Base-by-base conservation (phyloP, 345 rosid species). In the Lagerstroemia speciosa region DNA sequence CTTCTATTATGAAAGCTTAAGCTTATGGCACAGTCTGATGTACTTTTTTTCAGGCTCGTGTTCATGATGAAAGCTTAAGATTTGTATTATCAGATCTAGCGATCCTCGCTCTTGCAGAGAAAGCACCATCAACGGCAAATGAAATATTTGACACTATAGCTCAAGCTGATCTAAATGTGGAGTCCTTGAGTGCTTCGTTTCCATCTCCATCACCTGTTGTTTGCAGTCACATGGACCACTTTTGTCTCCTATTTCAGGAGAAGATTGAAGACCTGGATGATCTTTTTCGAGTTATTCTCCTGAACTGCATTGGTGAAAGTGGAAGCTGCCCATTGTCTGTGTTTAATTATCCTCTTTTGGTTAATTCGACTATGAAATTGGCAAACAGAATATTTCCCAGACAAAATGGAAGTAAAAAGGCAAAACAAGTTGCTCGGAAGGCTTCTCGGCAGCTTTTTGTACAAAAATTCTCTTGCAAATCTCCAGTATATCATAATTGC, bases 401-500 rank as follows among this genome's bases (percentile, higher is more conserved):
- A 74, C 80, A 83, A 76, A 86, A 81, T 68, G 85, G 87, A 60
- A 31, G 71, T 63, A 91, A 66, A 80, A 78, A 78, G 70, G 55
- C 77, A 26, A 89, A 78, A 78, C 85, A 85, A 64, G 70, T 76
- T 78, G 74, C 90, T 70, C 78, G 83, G 77, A 91, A 88, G 83
- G 76, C 90, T 63, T 91, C 99, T 62, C 78, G 96, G 72, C 83
- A 87, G 66, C 80, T 86, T 64, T 94, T 94, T 71, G 96, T 91
- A 68, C 84, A 88, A 76, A 94, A 91, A 62, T 89, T 94, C 80
- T 91, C 99, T 45, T 91, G 99, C 89, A 94, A 94, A 76, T 78
- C 98, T 82, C 98, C 96, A 1, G 99, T 89, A 57, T 94, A 94
- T 74, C 97, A 91, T 78, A 91, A 94, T 66, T 94, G 96, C 76